Percentiles rank a stretch among this genome's conserved stretches.
phyloP scores from a whole-genome alignment of 805 yeast genomes.

The Soucietia sequanensis region DNA sequence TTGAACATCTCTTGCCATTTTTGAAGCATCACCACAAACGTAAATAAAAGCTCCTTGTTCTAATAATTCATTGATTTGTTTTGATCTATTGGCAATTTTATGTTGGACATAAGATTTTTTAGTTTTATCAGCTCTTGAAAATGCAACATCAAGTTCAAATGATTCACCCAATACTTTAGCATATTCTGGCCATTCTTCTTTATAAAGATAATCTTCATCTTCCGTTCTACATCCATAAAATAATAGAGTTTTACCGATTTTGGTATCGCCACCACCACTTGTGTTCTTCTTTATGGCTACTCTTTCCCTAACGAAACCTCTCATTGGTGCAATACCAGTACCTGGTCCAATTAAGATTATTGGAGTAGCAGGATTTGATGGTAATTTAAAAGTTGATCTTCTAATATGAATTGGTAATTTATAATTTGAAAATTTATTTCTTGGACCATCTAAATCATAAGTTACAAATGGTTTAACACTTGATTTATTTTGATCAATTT shows the following conservation, averaged over 20 bases:
- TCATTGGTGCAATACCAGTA: conserved; percentile 97
- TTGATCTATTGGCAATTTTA: conserved; percentile 53
- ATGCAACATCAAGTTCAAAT: conserved; percentile 78
- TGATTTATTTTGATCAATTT: conserved; percentile 54
- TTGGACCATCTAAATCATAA: conserved; percentile 85
- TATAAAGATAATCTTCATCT: conserved; percentile 79
- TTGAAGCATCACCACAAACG: conserved; percentile 96
- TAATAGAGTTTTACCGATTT: conserved; percentile 68
- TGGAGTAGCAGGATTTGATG: conserved; percentile 79
- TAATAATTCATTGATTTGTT: conserved; percentile 55
- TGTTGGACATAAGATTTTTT: conserved; percentile 83
- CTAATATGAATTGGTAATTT: conserved; percentile 90
- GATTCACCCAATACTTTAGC: conserved; percentile 55
- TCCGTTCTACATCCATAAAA: conserved; percentile 86
- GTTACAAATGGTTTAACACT: conserved; percentile 44
- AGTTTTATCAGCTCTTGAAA: conserved; percentile 67
- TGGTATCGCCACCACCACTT: conserved; percentile 15
- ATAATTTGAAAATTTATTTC: conserved; percentile 48
- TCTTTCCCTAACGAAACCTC: conserved; percentile 91
- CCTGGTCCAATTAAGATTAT: conserved; percentile 96
- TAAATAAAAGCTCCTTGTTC: conserved; percentile 79
- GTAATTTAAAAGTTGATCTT: conserved; percentile 92
- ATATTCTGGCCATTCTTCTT: conserved; percentile 86
- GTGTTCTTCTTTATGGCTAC: conserved; percentile 46
- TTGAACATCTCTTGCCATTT: conserved; percentile 95